Percentiles rank a stretch among this genome's conserved stretches.
Evolutionary conservation across 257 asterid genomes (phyloP).

Genomic region (Capsicum pubescens): DNA sequence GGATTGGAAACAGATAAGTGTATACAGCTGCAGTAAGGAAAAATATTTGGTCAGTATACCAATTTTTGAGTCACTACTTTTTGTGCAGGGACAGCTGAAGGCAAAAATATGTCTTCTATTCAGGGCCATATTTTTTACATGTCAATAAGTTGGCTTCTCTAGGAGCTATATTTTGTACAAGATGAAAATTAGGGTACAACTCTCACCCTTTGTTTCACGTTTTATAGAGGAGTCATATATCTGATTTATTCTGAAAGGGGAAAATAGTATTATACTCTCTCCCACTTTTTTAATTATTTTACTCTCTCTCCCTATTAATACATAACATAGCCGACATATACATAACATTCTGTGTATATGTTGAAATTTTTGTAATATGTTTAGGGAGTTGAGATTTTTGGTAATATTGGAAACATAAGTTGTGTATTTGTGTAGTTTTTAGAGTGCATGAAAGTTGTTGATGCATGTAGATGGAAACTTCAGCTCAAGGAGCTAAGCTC

Average conservation of each 20-base stretch:
- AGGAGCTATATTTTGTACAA: slow-evolving; percentile 17
- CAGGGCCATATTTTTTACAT: slow-evolving; percentile 9
- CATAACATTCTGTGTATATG: too few relatives aligned
- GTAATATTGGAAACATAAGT: too few relatives aligned
- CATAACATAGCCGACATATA: too few relatives aligned
- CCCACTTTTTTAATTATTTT: too few relatives aligned
- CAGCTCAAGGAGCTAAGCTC: too few relatives aligned
- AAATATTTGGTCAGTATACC: neutral
- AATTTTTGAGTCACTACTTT: slow-evolving; percentile 1
- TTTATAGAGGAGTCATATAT: neutral
- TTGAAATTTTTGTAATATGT: too few relatives aligned
- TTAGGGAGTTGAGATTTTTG: too few relatives aligned
- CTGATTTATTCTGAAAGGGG: neutral
- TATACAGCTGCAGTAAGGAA: slow-evolving; percentile 1
- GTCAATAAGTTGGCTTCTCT: slow-evolving; percentile 11
- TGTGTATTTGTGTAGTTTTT: too few relatives aligned
- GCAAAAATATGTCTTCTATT: neutral
- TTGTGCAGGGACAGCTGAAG: slow-evolving; percentile 19
- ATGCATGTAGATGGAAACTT: too few relatives aligned
- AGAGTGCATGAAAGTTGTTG: too few relatives aligned
- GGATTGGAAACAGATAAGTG: neutral
- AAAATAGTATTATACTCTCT: neutral
- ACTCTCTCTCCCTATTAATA: too few relatives aligned
- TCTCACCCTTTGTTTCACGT: slow-evolving; percentile 10
- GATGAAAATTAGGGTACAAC: slow-evolving; percentile 5